Percentiles rank a stretch among this genome's conserved stretches.
Conservation (phyloP, 768 basidiomycete species). For the Daedaleopsis sinensis region DNA sequence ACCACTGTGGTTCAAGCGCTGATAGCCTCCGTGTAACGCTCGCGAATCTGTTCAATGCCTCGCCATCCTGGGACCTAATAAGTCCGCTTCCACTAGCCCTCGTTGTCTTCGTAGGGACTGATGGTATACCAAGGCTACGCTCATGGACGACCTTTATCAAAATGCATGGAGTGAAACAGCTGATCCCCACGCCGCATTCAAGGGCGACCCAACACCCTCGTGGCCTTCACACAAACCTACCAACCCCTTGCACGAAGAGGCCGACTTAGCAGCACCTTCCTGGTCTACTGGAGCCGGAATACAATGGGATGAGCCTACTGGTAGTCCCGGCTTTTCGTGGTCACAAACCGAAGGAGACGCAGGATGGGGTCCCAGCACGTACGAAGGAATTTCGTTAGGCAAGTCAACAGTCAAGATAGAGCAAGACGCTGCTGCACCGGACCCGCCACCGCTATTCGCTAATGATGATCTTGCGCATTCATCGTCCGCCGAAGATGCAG, state of each 20-base stretch:
- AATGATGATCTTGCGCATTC: not conserved
- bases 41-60: too few species aligned
- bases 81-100: not conserved
- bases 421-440: too few species aligned
- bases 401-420: conserved; percentile 17
- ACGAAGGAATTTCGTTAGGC: conserved; percentile 42
- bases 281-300: conserved; percentile 53
- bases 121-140: conserved; percentile 15
- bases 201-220: conserved; percentile 8
- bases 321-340: conserved; percentile 47
- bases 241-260: conserved; percentile 46
- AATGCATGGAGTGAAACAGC: conserved; percentile 65
- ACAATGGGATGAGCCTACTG: conserved; percentile 53
- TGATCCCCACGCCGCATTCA: conserved; percentile 25
- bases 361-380: conserved; percentile 39
- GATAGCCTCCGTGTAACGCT: too few species aligned
- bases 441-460: too few species aligned
- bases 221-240: conserved; percentile 20
- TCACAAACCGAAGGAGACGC: conserved; percentile 25
- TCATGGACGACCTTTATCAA: conserved; percentile 80
- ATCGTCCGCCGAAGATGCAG: conserved; percentile 15
- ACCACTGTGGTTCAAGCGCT: not conserved
- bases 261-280: conserved; percentile 58
- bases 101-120: conserved; percentile 7
- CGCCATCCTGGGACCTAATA: too few species aligned